These are phyloP conservation scores for Lichtheimia hyalospora DNA, from an alignment of 371 early-diverging fungal species.

Conservation along the genomic window DNA sequence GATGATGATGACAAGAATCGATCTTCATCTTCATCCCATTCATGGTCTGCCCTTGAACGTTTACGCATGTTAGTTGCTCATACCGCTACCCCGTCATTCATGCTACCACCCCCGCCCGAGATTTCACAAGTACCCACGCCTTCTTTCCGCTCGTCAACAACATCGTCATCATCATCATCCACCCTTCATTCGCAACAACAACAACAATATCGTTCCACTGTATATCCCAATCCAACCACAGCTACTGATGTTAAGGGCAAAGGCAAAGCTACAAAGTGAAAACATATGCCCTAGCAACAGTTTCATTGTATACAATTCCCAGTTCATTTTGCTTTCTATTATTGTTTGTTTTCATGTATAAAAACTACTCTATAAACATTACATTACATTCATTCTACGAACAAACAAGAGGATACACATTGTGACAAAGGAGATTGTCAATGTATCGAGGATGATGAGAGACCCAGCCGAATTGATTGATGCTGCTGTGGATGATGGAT, in stretches of 20 bases:
- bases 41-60: conserved; percentile 16
- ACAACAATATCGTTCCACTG: no score
- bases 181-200: background rate
- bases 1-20: conserved; percentile 8
- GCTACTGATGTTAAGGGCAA: conserved; percentile 11
- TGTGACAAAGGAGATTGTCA: no score
- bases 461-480: no score
- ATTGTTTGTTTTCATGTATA: conserved; percentile 1
- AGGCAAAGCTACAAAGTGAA: conserved; percentile 5
- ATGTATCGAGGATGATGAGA: no score
- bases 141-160: background rate
- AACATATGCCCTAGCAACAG: background rate
- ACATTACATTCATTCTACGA: no score
- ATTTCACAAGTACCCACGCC: background rate
- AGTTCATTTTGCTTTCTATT: no score
- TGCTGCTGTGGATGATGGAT: no score
- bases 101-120: background rate
- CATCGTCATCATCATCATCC: background rate
- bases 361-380: background rate
- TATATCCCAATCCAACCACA: background rate
- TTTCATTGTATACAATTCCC: no score
- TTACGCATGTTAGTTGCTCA: conserved; percentile 23
- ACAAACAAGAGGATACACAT: no score
- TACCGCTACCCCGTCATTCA: conserved; percentile 3
- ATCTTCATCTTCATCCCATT: background rate